Conservation (phyloP, 192 early-diverging fungal species). For the Podila epigama region DNA sequence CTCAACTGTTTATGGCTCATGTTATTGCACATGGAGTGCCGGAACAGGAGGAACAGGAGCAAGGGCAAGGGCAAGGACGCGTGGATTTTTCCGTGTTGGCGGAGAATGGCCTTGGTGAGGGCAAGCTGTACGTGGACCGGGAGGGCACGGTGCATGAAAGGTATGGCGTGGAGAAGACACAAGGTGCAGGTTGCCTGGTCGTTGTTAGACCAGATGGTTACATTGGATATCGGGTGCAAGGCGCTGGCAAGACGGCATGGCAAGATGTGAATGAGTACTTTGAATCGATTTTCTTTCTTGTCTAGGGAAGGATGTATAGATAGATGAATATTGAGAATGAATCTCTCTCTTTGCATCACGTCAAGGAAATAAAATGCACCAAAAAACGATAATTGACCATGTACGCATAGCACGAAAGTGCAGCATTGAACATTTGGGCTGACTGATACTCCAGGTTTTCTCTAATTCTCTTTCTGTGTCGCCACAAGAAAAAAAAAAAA, state of each 20-base stretch:
- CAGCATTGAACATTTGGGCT: too few species aligned
- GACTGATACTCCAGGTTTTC: too few species aligned
- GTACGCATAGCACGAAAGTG: too few species aligned
- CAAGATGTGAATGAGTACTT: conserved; percentile 19
- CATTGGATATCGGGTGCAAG: conserved; percentile 31
- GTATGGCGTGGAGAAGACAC: conserved; percentile 23
- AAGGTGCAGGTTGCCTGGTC: conserved; percentile 20
- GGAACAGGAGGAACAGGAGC: not conserved
- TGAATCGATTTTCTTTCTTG: conserved; percentile 17
- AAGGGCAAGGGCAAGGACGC: not conserved
- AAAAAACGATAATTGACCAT: too few species aligned
- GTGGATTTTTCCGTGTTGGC: not conserved
- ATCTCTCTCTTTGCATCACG: too few species aligned
- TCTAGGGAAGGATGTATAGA: too few species aligned
- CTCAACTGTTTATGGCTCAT: conserved; percentile 26
- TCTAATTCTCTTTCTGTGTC: too few species aligned
- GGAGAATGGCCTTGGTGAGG: conserved; percentile 17
- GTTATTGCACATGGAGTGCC: not conserved
- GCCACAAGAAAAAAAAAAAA: too few species aligned
- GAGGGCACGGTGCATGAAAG: conserved; percentile 10
- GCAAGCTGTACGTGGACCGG: conserved; percentile 25
- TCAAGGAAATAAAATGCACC: too few species aligned
- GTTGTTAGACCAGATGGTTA: conserved; percentile 31
- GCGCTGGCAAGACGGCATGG: conserved; percentile 16
- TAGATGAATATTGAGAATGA: too few species aligned